Evolutionary conservation across 176 grass and related monocot species (phyloP), one percentile per base, ranked within the genome.

Genomic region (Oryza meridionalis): DNA sequence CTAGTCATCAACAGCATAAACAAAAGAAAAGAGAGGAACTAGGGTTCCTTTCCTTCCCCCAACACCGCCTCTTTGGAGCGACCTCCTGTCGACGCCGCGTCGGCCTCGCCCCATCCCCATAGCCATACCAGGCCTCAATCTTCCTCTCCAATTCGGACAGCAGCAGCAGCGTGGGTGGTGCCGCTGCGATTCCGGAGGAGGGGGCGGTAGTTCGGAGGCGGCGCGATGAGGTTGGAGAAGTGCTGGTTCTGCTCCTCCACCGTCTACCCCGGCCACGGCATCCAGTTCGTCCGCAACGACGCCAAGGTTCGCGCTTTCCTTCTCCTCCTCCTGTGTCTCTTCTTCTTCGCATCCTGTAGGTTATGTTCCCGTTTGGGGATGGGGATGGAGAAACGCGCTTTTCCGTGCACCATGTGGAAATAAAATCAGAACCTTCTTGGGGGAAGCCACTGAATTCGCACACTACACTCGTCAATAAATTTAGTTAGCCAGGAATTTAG

Each of bases 231-330:
- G 86, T 89, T 99, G 89, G 93, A 99, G 91, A 99, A 96, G 90
- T 99, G 97, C 81, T 94, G 96, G 97, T 99, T 99, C 90, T 99
- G 96, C 81, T 97, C 94, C 33, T 97, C 94, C 32, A 97, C 94
- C 58, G 65, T 97, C 77, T 97, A 97, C 67, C 91, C 93, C 6
- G 93, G 93, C 35, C 97, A 99, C 69, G 91, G 93, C 53, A 99
- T 96, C 87, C 97, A 99, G 70, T 99, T 99, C 78, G 97, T 96
- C 16, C 86, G 91, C 77, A 99, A 96, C 71, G 97, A 99, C 69
- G 97, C 97, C 75, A 99, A 96, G 93, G 97, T 94, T 14, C 22
- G 40, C 19, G 15, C 2, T 3, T 35, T 71, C 4, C 3, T 50
- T 25, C 63, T 31, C 51, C 42, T 0, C 55, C 6, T 40, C 9